Conservation (phyloP, 2,329 filamentous ascomycete species). For the Dactylonectria estremocensis region DNA sequence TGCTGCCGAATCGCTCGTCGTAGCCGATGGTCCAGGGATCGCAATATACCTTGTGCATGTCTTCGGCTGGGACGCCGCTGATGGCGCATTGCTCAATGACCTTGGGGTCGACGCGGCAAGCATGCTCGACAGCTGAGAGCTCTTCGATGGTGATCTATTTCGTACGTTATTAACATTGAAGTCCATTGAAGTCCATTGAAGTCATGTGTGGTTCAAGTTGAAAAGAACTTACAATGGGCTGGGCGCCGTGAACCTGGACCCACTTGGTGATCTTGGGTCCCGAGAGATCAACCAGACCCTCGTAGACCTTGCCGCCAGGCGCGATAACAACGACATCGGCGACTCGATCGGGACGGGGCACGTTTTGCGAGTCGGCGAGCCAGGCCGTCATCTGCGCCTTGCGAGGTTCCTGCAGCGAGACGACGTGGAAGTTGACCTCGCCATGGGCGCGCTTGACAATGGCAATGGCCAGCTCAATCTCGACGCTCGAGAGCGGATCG, state of each 20-base stretch:
- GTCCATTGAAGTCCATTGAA: not conserved
- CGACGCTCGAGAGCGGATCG: constrained; percentile 60
- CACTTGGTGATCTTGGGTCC: constrained; percentile 78
- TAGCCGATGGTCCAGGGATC: constrained; percentile 98
- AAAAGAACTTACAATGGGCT: constrained; percentile 76
- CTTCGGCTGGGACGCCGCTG: constrained; percentile 82
- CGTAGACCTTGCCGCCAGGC: constrained; percentile 83
- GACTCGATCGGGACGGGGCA: constrained; percentile 76
- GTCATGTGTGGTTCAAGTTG: not conserved
- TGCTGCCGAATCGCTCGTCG: constrained; percentile 88
- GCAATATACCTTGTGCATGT: constrained; percentile 97
- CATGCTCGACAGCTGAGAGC: constrained; percentile 82
- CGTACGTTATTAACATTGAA: not conserved
- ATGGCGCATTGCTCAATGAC: constrained; percentile 93
- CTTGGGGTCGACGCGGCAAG: constrained; percentile 83
- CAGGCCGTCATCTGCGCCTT: constrained; percentile 88
- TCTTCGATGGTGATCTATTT: constrained; percentile 90
- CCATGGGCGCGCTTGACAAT: constrained; percentile 79
- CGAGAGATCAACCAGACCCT: constrained; percentile 86
- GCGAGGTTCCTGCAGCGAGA: constrained; percentile 87
- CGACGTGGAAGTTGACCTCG: constrained; percentile 86
- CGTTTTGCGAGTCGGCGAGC: constrained; percentile 75
- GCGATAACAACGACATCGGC: constrained; percentile 90
- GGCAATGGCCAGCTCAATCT: constrained; percentile 81
- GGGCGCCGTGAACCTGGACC: constrained; percentile 82